Evolutionary conservation across 2,329 filamentous ascomycete species (phyloP), one percentile per base, ranked within the genome.

Genomic region (Drechslerella dactyloides): DNA sequence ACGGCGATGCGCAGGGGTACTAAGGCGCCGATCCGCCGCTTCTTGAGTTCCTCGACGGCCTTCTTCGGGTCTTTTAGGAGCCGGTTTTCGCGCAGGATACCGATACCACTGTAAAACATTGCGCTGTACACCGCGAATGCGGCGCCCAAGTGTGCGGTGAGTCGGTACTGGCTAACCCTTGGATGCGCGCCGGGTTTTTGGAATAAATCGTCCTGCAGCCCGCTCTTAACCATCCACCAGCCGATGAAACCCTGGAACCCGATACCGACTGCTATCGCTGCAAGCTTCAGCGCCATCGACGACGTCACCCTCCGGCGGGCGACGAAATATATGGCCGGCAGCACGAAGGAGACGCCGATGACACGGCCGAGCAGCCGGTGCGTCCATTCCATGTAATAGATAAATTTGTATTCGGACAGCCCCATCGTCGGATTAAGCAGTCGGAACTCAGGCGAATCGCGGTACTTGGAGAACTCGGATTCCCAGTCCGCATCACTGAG

Each of bases 141-240:
- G 51, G 93, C 89, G 35, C 89, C 91, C 10, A 99, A 84, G 80
- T 99, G 94, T 7, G 93, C 86, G 2, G 93, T 89, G 63, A 99
- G 85, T 57, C 94, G 87, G 82, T 99, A 99, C 81, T 99, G 94
- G 73, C 89, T 93, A 55, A 99, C 94, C 69, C 94, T 87, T 0
- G 94, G 94, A 79, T 96, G 91, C 64, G 89, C 90, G 11, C 93
- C 94, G 1, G 91, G 89, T 33, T 76, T 50, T 19, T 90, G 90
- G 78, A 99, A 97, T 27, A 99, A 85, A 79, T 99, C 94, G 78
- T 97, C 94, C 79, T 93, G 96, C 24, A 99, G 84, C 1, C 94
- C 94, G 10, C 90, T 96, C 81, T 96, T 96, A 76, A 99, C 94
- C 94, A 99, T 99, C 92, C 94, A 99, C 94, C 94, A 99, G 61